A percentile compares a stretch with the other conserved stretches of the same genome.
phyloP scores from a whole-genome alignment of 2,329 filamentous ascomycete species.

The Sporothrix brunneoviolacea region DNA sequence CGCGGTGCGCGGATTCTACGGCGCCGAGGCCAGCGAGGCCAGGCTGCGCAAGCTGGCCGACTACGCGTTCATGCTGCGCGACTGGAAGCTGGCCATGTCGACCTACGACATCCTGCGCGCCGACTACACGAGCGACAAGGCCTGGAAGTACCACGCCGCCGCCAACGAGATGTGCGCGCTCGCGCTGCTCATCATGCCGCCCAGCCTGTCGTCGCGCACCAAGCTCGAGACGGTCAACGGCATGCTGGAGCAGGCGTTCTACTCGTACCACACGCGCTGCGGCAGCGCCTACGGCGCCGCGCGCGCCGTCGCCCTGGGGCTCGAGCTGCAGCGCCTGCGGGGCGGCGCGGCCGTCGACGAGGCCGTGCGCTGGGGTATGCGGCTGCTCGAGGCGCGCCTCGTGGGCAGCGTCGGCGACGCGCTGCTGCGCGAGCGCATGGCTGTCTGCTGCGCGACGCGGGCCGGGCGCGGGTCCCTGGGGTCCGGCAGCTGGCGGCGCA shows the following conservation, averaged over 20 bases:
- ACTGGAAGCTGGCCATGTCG: conserved; percentile 87
- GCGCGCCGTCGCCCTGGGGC: conserved; percentile 64
- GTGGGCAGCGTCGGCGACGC: conserved; percentile 71
- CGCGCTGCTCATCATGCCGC: conserved; percentile 70
- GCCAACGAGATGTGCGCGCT: conserved; percentile 93
- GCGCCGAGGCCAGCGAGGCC: conserved; percentile 76
- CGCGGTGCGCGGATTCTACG: conserved; percentile 74
- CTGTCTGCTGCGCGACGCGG: conserved; percentile 73
- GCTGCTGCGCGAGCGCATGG: conserved; percentile 77
- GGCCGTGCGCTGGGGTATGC: conserved; percentile 76
- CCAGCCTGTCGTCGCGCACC: conserved; percentile 64
- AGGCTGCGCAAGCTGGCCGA: conserved; percentile 90
- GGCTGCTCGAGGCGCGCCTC: conserved; percentile 69
- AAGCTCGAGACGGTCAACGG: conserved; percentile 76
- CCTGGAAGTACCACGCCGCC: conserved; percentile 91
- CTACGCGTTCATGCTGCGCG: conserved; percentile 92
- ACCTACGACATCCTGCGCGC: conserved; percentile 85
- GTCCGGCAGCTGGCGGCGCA: conserved; percentile 69
- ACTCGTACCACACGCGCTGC: conserved; percentile 86
- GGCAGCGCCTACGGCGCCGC: conserved; percentile 72
- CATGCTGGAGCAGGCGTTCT: conserved; percentile 83
- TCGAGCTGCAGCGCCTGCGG: conserved; percentile 77
- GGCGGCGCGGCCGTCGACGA: conserved; percentile 78
- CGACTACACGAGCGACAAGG: conserved; percentile 92
- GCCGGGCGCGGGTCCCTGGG: conserved; percentile 58